These are phyloP conservation scores for Tinospora cordifolia DNA, from an alignment of 164 flowering plant genomes.

Conservation along the genomic window DNA sequence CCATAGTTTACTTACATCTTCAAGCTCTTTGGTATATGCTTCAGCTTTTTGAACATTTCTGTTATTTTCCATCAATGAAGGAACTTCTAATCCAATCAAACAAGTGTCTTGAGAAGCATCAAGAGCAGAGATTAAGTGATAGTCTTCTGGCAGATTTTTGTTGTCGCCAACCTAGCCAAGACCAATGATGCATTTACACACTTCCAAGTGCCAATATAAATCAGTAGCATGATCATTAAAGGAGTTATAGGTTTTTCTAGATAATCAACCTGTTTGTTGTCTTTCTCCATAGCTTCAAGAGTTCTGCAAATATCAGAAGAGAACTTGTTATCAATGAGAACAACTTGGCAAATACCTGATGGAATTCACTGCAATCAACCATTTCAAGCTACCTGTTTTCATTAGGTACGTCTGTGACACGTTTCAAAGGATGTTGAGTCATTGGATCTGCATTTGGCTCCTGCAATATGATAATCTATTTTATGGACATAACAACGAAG, in stretches of 20 bases:
- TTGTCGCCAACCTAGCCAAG: slow-evolving; percentile 25
- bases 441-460: slow-evolving; percentile 24
- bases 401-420: slow-evolving; percentile 32
- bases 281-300: slow-evolving; percentile 18
- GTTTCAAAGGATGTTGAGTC: slow-evolving; percentile 39
- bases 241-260: slow-evolving; percentile 5
- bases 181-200: background rate
- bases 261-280: slow-evolving; percentile 32
- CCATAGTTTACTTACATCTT: slow-evolving; percentile 49
- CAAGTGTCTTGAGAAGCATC: slow-evolving; percentile 24
- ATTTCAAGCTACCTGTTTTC: slow-evolving; percentile 43
- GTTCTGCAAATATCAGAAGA: slow-evolving; percentile 31
- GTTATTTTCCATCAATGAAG: slow-evolving; percentile 39
- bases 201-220: no score
- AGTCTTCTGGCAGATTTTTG: slow-evolving; percentile 20
- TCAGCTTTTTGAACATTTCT: slow-evolving; percentile 68
- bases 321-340: slow-evolving; percentile 4
- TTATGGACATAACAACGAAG: background rate
- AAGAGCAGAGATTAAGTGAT: slow-evolving; percentile 15
- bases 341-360: background rate
- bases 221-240: background rate
- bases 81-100: slow-evolving; percentile 28
- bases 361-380: background rate
- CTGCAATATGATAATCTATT: slow-evolving; percentile 28
- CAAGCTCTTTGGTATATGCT: slow-evolving; percentile 74